These are phyloP conservation scores for Colletotrichum trifolii DNA, from an alignment of 2,329 filamentous ascomycete species.

Conservation along the genomic window DNA sequence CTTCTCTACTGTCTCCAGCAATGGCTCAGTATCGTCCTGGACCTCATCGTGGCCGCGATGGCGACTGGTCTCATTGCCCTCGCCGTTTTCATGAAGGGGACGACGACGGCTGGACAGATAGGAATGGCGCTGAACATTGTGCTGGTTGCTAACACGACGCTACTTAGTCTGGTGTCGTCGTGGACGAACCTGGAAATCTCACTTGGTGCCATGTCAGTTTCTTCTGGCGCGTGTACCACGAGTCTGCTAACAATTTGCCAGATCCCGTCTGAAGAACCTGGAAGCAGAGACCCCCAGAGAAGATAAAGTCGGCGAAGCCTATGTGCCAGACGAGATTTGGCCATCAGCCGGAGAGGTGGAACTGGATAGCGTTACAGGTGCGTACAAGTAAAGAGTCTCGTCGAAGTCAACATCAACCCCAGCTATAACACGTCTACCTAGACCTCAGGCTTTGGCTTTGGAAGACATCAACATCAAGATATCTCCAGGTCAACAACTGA, in stretches of 20 bases:
- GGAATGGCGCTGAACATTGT: slow-evolving; percentile 42
- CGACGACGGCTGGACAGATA: slow-evolving; percentile 28
- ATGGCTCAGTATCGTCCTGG: slow-evolving; percentile 65
- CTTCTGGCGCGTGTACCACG: neutral
- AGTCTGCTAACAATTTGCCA: neutral
- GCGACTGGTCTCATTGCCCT: slow-evolving; percentile 58
- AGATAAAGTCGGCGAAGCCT: slow-evolving; percentile 39
- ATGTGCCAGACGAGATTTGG: slow-evolving; percentile 44
- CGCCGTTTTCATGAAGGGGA: slow-evolving; percentile 45
- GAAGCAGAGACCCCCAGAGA: slow-evolving; percentile 42
- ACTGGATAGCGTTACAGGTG: slow-evolving; percentile 45
- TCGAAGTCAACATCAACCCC: no score
- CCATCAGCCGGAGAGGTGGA: slow-evolving; percentile 46
- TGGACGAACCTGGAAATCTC: slow-evolving; percentile 47
- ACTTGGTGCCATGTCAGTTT: slow-evolving; percentile 40
- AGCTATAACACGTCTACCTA: neutral
- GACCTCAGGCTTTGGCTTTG: neutral
- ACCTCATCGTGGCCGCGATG: slow-evolving; percentile 59
- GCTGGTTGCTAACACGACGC: slow-evolving; percentile 42
- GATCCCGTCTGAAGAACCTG: slow-evolving; percentile 43
- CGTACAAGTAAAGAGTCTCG: slow-evolving; percentile 40
- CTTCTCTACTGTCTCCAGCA: slow-evolving; percentile 66
- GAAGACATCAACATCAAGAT: neutral
- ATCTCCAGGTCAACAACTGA: slow-evolving; percentile 16
- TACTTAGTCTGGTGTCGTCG: slow-evolving; percentile 43